Conservation (phyloP, 2,329 filamentous ascomycete genomes). For the Neophaeococcomyces mojaviensis region DNA sequence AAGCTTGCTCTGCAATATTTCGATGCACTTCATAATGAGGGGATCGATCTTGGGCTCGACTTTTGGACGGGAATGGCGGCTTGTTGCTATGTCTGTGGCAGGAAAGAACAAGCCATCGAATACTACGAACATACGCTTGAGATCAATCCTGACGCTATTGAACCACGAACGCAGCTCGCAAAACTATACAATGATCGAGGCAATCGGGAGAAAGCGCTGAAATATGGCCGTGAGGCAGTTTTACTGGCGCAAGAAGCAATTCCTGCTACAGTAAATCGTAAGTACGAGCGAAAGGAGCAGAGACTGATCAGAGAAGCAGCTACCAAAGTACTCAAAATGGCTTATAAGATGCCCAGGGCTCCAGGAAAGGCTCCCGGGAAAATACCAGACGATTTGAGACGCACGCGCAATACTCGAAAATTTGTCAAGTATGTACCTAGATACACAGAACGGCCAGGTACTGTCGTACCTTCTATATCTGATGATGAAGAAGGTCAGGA, state of each 20-base stretch:
- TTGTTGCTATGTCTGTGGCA: slow-evolving; percentile 60
- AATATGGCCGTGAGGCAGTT: slow-evolving; percentile 68
- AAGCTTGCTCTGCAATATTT: slow-evolving; percentile 54
- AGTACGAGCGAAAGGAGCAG: slow-evolving; percentile 23
- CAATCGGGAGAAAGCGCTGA: slow-evolving; percentile 67
- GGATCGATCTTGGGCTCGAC: slow-evolving; percentile 29
- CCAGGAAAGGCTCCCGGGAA: slow-evolving; percentile 4
- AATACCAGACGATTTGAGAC: slow-evolving; percentile 2
- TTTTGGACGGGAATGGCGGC: slow-evolving; percentile 45
- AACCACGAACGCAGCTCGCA: slow-evolving; percentile 70
- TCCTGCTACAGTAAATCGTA: slow-evolving; percentile 17
- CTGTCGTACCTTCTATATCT: too few relatives aligned
- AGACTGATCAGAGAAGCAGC: slow-evolving; percentile 19
- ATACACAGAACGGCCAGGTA: too few relatives aligned
- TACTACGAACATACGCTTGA: slow-evolving; percentile 69
- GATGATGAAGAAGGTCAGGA: too few relatives aligned
- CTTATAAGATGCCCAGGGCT: slow-evolving; percentile 14
- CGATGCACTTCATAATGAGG: slow-evolving; percentile 42
- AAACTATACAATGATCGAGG: slow-evolving; percentile 74
- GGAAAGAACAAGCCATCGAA: slow-evolving; percentile 64
- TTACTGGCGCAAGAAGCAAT: slow-evolving; percentile 44
- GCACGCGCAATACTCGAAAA: neutral
- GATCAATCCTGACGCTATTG: slow-evolving; percentile 62
- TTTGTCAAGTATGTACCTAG: slow-evolving; percentile 4
- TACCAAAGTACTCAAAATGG: slow-evolving; percentile 21